Conservation (phyloP, 2,329 filamentous ascomycete genomes). For the Verticillium dahliae region DNA sequence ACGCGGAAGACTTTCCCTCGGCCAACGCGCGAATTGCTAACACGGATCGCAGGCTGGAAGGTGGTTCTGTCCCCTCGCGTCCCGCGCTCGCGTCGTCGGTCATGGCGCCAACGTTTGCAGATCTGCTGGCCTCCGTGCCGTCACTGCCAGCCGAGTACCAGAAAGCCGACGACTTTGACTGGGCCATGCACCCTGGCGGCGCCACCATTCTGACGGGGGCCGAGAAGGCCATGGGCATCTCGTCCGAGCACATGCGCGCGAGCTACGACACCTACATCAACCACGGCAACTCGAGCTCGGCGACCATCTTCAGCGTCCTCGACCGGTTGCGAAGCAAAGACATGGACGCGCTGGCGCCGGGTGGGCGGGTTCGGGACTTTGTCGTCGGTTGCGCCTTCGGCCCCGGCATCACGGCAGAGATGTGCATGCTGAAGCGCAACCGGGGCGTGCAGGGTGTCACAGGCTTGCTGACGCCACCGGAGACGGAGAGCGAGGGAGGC, state of each 20-base stretch:
- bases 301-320: conserved; percentile 63
- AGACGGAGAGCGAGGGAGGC: conserved; percentile 44
- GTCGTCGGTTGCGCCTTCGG: conserved; percentile 65
- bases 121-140: conserved; percentile 43
- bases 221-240: conserved; percentile 49
- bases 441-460: conserved; percentile 19
- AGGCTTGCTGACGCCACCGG: conserved; percentile 44
- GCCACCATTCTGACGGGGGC: conserved; percentile 60
- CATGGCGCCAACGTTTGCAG: conserved; percentile 46
- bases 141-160: conserved; percentile 36
- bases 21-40: conserved; percentile 9
- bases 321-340: conserved; percentile 52
- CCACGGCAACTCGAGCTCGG: conserved; percentile 63
- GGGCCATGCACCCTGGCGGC: conserved; percentile 67
- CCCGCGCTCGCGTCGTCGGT: conserved; percentile 47
- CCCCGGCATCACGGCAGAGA: conserved; percentile 62
- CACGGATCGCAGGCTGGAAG: conserved; percentile 48
- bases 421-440: conserved; percentile 56
- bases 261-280: conserved; percentile 63
- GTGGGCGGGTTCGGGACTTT: conserved; percentile 43
- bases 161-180: conserved; percentile 57
- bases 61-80: conserved; percentile 57
- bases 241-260: conserved; percentile 59
- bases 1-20: no score
- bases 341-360: conserved; percentile 51